Evolutionary conservation across 2,329 filamentous ascomycete genomes (phyloP).

Genomic region (Colletotrichum eremochloae): DNA sequence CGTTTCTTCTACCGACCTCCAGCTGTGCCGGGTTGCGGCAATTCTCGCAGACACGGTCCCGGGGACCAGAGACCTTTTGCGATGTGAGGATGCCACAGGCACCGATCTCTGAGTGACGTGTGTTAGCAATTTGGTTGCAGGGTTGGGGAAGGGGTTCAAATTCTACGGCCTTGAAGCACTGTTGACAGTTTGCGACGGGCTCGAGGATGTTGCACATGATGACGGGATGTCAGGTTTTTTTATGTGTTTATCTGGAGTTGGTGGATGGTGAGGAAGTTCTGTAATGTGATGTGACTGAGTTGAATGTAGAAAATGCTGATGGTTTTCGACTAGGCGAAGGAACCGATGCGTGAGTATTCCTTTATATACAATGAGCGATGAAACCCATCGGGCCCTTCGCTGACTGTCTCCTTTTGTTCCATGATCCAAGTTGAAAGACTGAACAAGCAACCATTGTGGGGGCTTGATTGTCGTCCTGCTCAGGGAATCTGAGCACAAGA

Average conservation of each 20-base stretch:
- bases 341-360: no score
- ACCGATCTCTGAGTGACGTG: not conserved
- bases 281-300: not conserved
- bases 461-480: no score
- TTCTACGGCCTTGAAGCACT: not conserved
- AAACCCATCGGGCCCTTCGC: not conserved
- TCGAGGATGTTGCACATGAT: constrained; percentile 2
- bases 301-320: no score
- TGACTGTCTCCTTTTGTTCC: not conserved
- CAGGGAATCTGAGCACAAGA: not conserved
- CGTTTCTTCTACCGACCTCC: not conserved
- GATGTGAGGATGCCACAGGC: not conserved
- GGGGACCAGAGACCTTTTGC: not conserved
- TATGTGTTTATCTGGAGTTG: not conserved
- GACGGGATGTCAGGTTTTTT: not conserved
- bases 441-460: no score
- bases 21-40: not conserved
- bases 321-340: no score
- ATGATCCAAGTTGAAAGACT: not conserved
- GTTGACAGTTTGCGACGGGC: not conserved
- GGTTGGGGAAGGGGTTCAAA: not conserved
- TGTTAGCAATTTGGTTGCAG: not conserved
- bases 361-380: not conserved
- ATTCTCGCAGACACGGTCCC: not conserved
- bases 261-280: not conserved